A percentile compares a stretch with the other conserved stretches of the same genome.
Evolutionary conservation across 2,329 filamentous ascomycete genomes (phyloP).

Genomic region (Penicillium sp.): DNA sequence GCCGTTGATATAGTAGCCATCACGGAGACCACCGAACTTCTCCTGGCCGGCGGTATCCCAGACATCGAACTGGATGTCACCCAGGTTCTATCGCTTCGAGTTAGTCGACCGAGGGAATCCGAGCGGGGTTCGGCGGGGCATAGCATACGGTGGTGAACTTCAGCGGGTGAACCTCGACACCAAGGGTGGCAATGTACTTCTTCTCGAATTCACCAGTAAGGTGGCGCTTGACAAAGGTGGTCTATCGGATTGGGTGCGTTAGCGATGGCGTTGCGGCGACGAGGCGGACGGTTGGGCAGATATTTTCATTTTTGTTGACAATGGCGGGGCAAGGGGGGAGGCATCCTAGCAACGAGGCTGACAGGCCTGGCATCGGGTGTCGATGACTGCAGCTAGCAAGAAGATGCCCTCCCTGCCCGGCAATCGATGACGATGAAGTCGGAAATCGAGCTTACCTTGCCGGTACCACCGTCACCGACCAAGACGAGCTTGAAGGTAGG

Average conservation of each 20-base stretch:
- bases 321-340: constrained; percentile 21
- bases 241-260: constrained; percentile 56
- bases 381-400: neutral
- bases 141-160: constrained; percentile 97
- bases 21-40: constrained; percentile 98
- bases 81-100: constrained; percentile 67
- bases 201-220: constrained; percentile 99
- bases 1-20: constrained; percentile 99
- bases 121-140: constrained; percentile 49
- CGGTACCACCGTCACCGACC: constrained; percentile 98
- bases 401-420: neutral
- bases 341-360: constrained; percentile 10
- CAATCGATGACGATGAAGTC: constrained; percentile 4
- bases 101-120: constrained; percentile 27
- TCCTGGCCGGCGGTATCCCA: constrained; percentile 99
- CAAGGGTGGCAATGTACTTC: constrained; percentile 99
- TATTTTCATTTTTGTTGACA: constrained; percentile 31
- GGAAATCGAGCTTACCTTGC: constrained; percentile 70
- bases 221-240: constrained; percentile 99
- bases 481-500: constrained; percentile 99
- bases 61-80: constrained; percentile 96
- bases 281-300: constrained; percentile 23
- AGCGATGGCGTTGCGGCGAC: constrained; percentile 21
- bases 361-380: neutral
- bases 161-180: constrained; percentile 98